Evolutionary conservation across 306 rosid species (phyloP), one percentile per base, ranked within the genome.

Genomic region (Parietaria judaica): DNA sequence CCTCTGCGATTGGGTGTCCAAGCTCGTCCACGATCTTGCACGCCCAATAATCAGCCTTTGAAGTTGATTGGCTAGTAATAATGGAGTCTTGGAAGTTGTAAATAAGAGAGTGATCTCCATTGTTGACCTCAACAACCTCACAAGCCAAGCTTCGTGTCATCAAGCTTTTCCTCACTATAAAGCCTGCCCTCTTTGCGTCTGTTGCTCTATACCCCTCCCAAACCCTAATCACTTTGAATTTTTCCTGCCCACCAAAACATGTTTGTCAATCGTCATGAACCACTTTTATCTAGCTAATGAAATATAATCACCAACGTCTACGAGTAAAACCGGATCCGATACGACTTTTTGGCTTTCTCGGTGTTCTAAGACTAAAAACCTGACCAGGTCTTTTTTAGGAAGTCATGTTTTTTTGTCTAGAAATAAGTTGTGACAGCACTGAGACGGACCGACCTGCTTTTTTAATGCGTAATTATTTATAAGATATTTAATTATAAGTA

Each of bases 121-220:
- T 74, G 62, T 66, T 73, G 45, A 84, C 87, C 67, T 68, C 78
- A 53, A 64, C 70, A 59, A 74, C 81, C 61, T 80, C 78, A 67
- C 66, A 78, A 12, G 67, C 56, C 43, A 78, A 77, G 51, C 84
- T 76, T 74, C 41, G 72, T 3, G 73, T 67, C 70, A 66, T 60
- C 23, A 74, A 55, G 47, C 43, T 43, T 69, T 81, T 68, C 38
- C 72, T 58, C 8, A 82, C 84, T 69, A 71, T 59, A 77, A 87
- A 87, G 48, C 79, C 54, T 61, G 80, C 80, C 70, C 53, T 68
- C 61, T 82, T 77, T 51, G 71, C 66, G 36, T 16, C 34, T 6
- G 69, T 70, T 45, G 64, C 79, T 65, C 83, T 82, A 56, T 80
- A 74, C 38, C 92, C 95, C 73, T 84, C 87, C 92, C 92, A 84